Evolutionary conservation across 768 basidiomycete genomes (phyloP).

Genomic region (Grammothele lineata): DNA sequence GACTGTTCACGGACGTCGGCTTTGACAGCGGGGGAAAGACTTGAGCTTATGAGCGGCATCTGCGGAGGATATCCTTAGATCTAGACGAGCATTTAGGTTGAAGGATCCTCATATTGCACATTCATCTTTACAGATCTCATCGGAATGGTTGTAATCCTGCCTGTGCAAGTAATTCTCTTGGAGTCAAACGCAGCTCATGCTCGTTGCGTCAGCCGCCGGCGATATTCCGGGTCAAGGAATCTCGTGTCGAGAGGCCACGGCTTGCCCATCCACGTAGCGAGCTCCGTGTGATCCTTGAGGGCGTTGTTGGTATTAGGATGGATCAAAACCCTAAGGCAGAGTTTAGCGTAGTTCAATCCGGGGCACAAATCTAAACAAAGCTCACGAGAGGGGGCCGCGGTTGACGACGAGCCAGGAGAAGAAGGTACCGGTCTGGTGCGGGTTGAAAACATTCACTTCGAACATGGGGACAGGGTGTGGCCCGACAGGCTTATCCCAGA

Average conservation of each 20-base stretch:
- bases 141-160: too few relatives aligned
- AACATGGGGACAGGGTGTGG: slow-evolving; percentile 74
- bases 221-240: too few relatives aligned
- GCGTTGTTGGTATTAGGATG: slow-evolving; percentile 65
- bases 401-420: slow-evolving; percentile 66
- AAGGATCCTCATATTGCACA: too few relatives aligned
- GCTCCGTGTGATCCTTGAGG: slow-evolving; percentile 58
- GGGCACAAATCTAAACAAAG: slow-evolving; percentile 9
- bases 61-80: too few relatives aligned
- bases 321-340: slow-evolving; percentile 50
- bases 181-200: too few relatives aligned
- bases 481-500: slow-evolving; percentile 62
- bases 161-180: too few relatives aligned
- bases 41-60: too few relatives aligned
- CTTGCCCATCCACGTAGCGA: slow-evolving; percentile 62
- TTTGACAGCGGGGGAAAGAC: too few relatives aligned
- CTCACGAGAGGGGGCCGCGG: slow-evolving; percentile 69
- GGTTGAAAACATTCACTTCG: slow-evolving; percentile 61
- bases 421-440: slow-evolving; percentile 64
- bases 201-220: too few relatives aligned
- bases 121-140: too few relatives aligned
- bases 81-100: too few relatives aligned
- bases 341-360: neutral
- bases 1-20: too few relatives aligned
- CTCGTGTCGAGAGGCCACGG: slow-evolving; percentile 52